A percentile compares a stretch with the other conserved stretches of the same genome.
phyloP scores from a whole-genome alignment of 1,139 yeast species.

The Suhomyces coccinellae region DNA sequence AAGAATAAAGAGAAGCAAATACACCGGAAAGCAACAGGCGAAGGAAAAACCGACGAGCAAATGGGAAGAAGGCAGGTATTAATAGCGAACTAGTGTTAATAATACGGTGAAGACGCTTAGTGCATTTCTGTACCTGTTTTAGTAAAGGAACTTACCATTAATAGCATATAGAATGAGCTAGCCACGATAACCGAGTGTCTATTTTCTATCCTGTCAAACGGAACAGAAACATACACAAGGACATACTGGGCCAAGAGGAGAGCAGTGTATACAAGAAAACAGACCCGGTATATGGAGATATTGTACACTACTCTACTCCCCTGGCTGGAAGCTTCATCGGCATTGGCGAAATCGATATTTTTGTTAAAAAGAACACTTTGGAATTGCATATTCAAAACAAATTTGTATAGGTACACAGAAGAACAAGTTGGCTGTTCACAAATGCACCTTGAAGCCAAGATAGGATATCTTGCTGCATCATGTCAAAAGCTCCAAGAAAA shows the following conservation, averaged over 20 bases:
- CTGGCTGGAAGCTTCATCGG: too few relatives aligned
- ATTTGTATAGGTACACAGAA: not conserved
- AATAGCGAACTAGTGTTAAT: not conserved
- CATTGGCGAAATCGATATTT: not conserved
- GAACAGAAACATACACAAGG: constrained; percentile 40
- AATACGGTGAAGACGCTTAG: too few relatives aligned
- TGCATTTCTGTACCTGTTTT: too few relatives aligned
- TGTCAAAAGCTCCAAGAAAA: too few relatives aligned
- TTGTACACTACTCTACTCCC: not conserved
- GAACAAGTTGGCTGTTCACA: too few relatives aligned
- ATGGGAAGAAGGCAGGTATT: not conserved
- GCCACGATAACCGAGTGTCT: constrained; percentile 30
- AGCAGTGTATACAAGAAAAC: constrained; percentile 23
- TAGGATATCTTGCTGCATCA: too few relatives aligned
- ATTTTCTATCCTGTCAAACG: constrained; percentile 44
- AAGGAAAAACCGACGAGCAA: not conserved
- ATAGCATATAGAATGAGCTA: not conserved
- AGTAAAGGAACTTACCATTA: not conserved
- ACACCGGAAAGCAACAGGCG: constrained; percentile 15
- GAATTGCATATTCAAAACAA: not conserved
- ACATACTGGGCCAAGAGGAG: constrained; percentile 40
- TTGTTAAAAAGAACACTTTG: not conserved
- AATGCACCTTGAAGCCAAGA: too few relatives aligned
- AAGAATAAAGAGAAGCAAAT: constrained; percentile 15
- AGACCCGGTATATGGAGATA: not conserved